phyloP scores from a whole-genome alignment of 2,329 filamentous ascomycete species.

The Reticulascus tulasneorum region DNA sequence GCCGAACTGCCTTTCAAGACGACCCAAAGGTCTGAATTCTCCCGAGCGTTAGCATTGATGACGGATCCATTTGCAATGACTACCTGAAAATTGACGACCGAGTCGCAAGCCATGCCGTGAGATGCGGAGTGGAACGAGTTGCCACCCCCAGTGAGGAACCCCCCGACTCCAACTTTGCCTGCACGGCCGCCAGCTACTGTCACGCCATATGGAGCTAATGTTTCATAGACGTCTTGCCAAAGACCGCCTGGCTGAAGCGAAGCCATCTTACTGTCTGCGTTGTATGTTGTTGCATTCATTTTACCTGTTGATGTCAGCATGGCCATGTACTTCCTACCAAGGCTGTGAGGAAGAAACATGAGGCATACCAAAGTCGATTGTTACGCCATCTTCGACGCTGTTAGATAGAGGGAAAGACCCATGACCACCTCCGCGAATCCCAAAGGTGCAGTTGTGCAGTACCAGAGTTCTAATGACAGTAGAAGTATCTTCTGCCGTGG shows the following conservation, averaged over 20 bases:
- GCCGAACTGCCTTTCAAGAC: slow-evolving; percentile 44
- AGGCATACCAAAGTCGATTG: slow-evolving; percentile 28
- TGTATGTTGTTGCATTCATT: slow-evolving; percentile 25
- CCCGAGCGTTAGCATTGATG: slow-evolving; percentile 33
- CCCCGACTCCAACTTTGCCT: slow-evolving; percentile 30
- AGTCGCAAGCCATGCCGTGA: slow-evolving; percentile 43
- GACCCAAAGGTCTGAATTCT: slow-evolving; percentile 39
- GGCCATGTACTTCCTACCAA: not conserved
- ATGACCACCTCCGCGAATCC: slow-evolving; percentile 34
- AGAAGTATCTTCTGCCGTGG: slow-evolving; percentile 30
- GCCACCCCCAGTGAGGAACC: slow-evolving; percentile 31
- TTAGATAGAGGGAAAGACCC: slow-evolving; percentile 27
- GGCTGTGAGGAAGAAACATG: not conserved
- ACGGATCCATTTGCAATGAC: slow-evolving; percentile 41
- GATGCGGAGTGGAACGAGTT: slow-evolving; percentile 30
- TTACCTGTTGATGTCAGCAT: slow-evolving; percentile 13
- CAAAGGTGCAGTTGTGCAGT: slow-evolving; percentile 28
- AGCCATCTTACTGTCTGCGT: slow-evolving; percentile 23
- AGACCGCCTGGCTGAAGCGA: slow-evolving; percentile 29
- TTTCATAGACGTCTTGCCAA: slow-evolving; percentile 33
- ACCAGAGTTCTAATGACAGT: slow-evolving; percentile 27
- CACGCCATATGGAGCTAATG: slow-evolving; percentile 26
- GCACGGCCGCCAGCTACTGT: slow-evolving; percentile 30
- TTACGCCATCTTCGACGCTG: slow-evolving; percentile 31
- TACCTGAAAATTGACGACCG: slow-evolving; percentile 39